Percentiles rank a stretch among this genome's conserved stretches.
Conservation (phyloP, 1,139 yeast species). For the Spathaspora sp. region DNA sequence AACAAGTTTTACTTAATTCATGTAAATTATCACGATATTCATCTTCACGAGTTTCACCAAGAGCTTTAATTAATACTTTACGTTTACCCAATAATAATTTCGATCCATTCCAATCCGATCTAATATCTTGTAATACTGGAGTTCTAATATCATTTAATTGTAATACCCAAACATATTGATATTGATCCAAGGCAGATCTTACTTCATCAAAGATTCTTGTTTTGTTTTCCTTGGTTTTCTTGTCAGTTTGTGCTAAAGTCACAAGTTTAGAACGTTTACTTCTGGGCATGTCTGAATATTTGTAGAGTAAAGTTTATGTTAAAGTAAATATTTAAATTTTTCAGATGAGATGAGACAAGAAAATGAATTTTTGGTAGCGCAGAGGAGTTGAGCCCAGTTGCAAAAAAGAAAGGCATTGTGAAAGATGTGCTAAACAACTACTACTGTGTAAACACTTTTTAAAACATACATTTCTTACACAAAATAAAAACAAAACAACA, state of each 20-base stretch:
- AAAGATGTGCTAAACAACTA: too few relatives aligned
- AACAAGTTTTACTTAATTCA: slow-evolving; percentile 54
- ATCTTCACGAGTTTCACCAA: slow-evolving; percentile 83
- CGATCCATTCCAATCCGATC: slow-evolving; percentile 91
- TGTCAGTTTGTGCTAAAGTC: slow-evolving; percentile 94
- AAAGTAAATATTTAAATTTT: too few relatives aligned
- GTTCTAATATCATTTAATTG: slow-evolving; percentile 92
- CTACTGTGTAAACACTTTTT: too few relatives aligned
- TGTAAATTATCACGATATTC: slow-evolving; percentile 86
- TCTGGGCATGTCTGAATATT: slow-evolving; percentile 87
- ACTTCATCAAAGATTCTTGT: slow-evolving; percentile 89
- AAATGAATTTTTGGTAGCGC: neutral
- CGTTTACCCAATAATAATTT: slow-evolving; percentile 87
- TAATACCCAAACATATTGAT: slow-evolving; percentile 79
- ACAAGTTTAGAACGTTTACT: slow-evolving; percentile 92
- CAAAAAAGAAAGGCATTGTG: too few relatives aligned
- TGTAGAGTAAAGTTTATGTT: too few relatives aligned
- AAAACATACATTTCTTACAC: neutral
- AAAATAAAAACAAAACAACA: neutral
- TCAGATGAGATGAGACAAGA: slow-evolving; percentile 1
- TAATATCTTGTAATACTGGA: slow-evolving; percentile 88
- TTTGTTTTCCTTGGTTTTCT: slow-evolving; percentile 91
- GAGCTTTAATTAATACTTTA: slow-evolving; percentile 87
- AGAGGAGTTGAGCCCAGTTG: too few relatives aligned
- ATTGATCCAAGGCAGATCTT: slow-evolving; percentile 75